Conservation (phyloP, 495 filamentous ascomycete genomes). For the Aspergillus hancockii region DNA sequence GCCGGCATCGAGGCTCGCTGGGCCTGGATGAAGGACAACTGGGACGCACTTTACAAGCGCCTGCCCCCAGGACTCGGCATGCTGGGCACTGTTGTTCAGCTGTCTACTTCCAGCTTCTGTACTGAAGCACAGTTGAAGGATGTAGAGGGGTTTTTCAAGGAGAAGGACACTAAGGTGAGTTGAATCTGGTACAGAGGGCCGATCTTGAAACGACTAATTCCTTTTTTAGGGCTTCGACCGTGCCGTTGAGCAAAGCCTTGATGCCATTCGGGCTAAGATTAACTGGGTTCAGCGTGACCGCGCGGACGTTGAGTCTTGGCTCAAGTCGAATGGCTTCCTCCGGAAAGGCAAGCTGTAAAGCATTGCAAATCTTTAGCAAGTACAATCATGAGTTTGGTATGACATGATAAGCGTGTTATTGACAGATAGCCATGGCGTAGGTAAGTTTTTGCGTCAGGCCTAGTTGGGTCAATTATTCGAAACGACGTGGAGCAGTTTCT, state of each 20-base stretch:
- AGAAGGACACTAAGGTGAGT: conserved; percentile 73
- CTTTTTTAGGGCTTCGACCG: conserved; percentile 54
- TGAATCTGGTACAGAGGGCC: neutral
- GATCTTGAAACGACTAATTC: neutral
- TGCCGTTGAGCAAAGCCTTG: conserved; percentile 60
- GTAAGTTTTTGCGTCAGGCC: neutral
- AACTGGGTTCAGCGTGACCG: conserved; percentile 64
- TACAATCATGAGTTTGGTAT: neutral
- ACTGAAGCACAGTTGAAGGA: conserved; percentile 70
- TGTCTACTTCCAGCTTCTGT: conserved; percentile 82
- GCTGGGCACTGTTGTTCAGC: conserved; percentile 80
- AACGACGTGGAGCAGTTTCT: neutral
- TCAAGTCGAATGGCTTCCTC: conserved; percentile 58
- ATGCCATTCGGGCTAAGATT: conserved; percentile 60
- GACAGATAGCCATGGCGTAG: neutral
- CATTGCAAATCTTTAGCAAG: neutral
- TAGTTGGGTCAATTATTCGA: neutral
- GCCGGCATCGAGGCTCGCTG: conserved; percentile 81
- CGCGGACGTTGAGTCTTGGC: conserved; percentile 60
- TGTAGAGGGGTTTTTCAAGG: conserved; percentile 77
- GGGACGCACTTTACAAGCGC: conserved; percentile 76
- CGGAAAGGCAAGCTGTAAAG: conserved; percentile 42
- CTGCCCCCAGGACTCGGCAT: conserved; percentile 77
- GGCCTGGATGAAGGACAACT: conserved; percentile 82
- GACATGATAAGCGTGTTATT: neutral